Conservation (phyloP, 208 protist species). For the Novymonas esmeraldas region DNA sequence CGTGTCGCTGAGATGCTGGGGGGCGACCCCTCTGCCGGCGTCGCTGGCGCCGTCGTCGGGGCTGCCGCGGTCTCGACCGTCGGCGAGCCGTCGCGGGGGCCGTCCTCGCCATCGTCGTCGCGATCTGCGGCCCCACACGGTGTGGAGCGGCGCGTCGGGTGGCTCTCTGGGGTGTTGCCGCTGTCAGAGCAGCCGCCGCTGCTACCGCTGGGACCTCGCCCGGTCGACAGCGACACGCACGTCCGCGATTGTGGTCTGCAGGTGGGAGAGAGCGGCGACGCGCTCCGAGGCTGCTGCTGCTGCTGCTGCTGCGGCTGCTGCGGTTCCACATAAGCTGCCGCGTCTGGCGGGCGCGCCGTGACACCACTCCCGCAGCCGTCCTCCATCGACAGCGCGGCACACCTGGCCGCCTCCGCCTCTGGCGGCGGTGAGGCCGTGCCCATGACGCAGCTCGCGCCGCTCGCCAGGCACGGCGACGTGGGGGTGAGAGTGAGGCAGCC, state of each 20-base stretch:
- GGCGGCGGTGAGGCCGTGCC: background rate
- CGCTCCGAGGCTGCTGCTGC: background rate
- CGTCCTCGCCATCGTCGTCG: constrained; percentile 13
- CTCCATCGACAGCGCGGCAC: too few relatives aligned
- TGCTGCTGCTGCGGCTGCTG: background rate
- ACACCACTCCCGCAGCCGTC: background rate
- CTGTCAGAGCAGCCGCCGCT: constrained; percentile 39
- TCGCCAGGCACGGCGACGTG: background rate
- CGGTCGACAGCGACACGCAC: constrained; percentile 6
- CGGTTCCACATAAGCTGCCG: background rate
- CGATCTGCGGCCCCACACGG: too few relatives aligned
- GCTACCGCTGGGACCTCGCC: constrained; percentile 17
- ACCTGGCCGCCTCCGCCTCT: too few relatives aligned
- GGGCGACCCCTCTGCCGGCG: too few relatives aligned
- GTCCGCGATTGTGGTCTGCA: background rate
- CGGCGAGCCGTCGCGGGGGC: background rate
- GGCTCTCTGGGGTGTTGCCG: constrained; percentile 14
- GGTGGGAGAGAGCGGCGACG: background rate
- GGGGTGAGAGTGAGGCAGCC: background rate
- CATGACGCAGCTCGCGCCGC: background rate
- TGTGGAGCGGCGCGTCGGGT: constrained; percentile 13
- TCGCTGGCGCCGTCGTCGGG: background rate
- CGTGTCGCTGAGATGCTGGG: background rate
- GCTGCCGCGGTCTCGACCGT: too few relatives aligned
- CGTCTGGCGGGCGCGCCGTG: background rate